phyloP scores from a whole-genome alignment of 148 eudicot species.

The Rhododendron simsii region DNA sequence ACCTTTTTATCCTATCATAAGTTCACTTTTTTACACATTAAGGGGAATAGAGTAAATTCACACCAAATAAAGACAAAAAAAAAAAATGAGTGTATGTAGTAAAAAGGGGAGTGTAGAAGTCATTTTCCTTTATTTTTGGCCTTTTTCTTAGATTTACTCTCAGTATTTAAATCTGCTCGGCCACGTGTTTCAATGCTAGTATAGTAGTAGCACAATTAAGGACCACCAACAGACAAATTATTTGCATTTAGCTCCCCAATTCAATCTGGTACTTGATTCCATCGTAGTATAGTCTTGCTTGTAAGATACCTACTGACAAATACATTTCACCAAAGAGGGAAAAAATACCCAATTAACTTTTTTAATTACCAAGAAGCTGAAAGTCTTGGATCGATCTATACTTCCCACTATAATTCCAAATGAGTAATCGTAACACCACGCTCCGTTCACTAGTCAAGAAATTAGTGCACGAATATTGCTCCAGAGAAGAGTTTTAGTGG shows the following conservation, averaged over 20 bases:
- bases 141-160: background rate
- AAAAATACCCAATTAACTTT: background rate
- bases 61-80: no score
- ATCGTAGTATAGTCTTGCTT: background rate
- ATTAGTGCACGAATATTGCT: background rate
- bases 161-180: background rate
- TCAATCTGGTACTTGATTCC: background rate
- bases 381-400: background rate
- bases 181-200: background rate
- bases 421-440: background rate
- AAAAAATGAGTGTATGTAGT: no score
- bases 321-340: constrained; percentile 5
- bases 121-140: background rate
- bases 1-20: no score
- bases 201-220: background rate
- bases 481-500: background rate
- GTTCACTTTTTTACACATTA: no score
- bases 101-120: no score
- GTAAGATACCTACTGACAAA: background rate
- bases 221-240: background rate
- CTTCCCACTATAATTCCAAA: background rate
- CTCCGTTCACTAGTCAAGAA: background rate
- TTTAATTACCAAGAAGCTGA: background rate
- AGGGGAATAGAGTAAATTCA: no score
- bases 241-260: background rate